Percentiles rank a stretch among this genome's conserved stretches.
phyloP scores from a whole-genome alignment of 2,329 filamentous ascomycete genomes.

The Penicillium hesseltinei region DNA sequence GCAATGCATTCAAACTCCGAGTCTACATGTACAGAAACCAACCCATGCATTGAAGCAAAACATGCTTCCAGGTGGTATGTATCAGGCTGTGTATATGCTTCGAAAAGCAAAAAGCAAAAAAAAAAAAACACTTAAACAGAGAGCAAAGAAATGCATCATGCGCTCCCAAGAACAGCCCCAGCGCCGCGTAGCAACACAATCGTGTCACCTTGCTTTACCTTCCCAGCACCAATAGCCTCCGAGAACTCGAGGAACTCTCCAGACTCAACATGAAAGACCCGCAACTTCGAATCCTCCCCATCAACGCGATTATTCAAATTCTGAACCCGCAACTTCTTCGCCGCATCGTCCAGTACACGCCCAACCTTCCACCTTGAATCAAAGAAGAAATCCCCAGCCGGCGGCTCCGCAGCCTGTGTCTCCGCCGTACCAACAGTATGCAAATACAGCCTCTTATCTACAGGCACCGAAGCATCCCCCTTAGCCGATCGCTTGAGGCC shows the following conservation, averaged over 20 bases:
- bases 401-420: conserved; percentile 78
- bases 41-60: background rate
- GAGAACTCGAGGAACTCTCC: conserved; percentile 82
- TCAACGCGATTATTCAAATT: conserved; percentile 47
- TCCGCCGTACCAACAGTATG: conserved; percentile 87
- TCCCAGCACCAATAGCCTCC: conserved; percentile 72
- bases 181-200: conserved; percentile 85
- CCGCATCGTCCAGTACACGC: conserved; percentile 51
- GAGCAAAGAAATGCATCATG: conserved; percentile 35
- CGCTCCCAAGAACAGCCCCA: conserved; percentile 68
- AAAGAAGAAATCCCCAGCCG: conserved; percentile 78
- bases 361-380: conserved; percentile 87
- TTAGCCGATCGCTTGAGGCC: conserved; percentile 83
- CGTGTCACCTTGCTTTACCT: conserved; percentile 77
- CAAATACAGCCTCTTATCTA: conserved; percentile 85
- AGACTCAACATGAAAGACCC: conserved; percentile 91
- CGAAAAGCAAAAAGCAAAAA: background rate
- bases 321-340: conserved; percentile 42
- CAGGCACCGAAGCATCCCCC: conserved; percentile 76
- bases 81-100: conserved; percentile 12
- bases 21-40: background rate
- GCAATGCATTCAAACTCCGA: background rate
- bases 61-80: conserved; percentile 7
- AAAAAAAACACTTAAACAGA: background rate
- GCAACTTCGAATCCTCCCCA: conserved; percentile 65